Evolutionary conservation across 2,329 filamentous ascomycete genomes (phyloP).

Genomic region (Coniella vitis): DNA sequence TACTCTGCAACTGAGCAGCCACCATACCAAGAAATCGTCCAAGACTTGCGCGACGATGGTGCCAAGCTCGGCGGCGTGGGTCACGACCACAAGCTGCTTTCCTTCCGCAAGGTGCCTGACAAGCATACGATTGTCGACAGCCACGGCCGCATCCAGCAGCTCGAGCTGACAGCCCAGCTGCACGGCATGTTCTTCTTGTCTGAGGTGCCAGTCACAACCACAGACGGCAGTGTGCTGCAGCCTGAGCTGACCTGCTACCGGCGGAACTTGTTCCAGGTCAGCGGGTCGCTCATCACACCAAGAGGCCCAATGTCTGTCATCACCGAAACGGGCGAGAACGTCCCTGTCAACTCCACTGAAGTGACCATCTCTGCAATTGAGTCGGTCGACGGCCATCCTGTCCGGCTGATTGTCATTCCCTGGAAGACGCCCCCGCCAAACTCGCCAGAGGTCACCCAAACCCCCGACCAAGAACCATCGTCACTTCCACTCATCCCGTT

Average conservation of each 20-base stretch:
- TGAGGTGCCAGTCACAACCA: slow-evolving; percentile 62
- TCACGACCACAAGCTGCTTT: slow-evolving; percentile 55
- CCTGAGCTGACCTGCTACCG: slow-evolving; percentile 93
- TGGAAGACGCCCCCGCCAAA: slow-evolving; percentile 93
- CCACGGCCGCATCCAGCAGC: slow-evolving; percentile 52
- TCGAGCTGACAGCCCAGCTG: slow-evolving; percentile 65
- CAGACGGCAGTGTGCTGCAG: slow-evolving; percentile 53
- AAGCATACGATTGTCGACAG: slow-evolving; percentile 55
- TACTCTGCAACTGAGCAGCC: slow-evolving; percentile 50
- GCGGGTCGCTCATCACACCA: slow-evolving; percentile 77
- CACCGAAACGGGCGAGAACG: slow-evolving; percentile 75
- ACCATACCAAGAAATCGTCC: slow-evolving; percentile 54
- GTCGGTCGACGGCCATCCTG: slow-evolving; percentile 84
- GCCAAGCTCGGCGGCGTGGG: slow-evolving; percentile 50
- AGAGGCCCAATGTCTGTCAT: slow-evolving; percentile 72
- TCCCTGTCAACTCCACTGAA: slow-evolving; percentile 76
- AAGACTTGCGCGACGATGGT: slow-evolving; percentile 52
- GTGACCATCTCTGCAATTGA: slow-evolving; percentile 88
- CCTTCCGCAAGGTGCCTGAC: slow-evolving; percentile 50
- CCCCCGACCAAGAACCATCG: slow-evolving; percentile 75
- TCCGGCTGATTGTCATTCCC: slow-evolving; percentile 92
- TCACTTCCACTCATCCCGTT: slow-evolving; percentile 68
- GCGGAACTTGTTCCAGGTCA: slow-evolving; percentile 92
- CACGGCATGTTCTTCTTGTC: slow-evolving; percentile 88
- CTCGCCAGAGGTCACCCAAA: slow-evolving; percentile 58